Evolutionary conservation across 2,329 filamentous ascomycete species (phyloP), one percentile per base, ranked within the genome.

Genomic region (Coniochaeta hoffmannii): DNA sequence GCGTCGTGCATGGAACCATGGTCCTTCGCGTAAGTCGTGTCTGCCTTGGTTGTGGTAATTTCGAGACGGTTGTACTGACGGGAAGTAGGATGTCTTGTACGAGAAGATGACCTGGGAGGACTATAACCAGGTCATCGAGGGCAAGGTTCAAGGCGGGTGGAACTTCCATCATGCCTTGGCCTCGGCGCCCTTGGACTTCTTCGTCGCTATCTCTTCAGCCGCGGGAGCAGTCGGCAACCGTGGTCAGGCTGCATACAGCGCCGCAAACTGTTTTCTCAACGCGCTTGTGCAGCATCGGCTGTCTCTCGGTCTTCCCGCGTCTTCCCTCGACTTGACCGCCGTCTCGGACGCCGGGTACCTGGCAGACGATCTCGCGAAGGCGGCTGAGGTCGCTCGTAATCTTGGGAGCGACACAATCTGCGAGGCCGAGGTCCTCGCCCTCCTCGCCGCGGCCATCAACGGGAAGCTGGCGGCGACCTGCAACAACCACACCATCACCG

Each of bases 101-200:
- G 77, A 80, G 62, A 78, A 78, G 54, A 82, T 83, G 79, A 71
- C 70, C 0, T 73, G 71, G 58, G 65, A 71, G 1, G 72, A 81
- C 28, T 83, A 76, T 59, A 69, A 67, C 10, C 65, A 69, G 2
- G 76, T 79, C 35, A 71, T 79, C 36, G 68, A 73, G 44, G 75
- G 77, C 59, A 84, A 83, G 63, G 75, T 80, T 0, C 67, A 74
- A 7, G 79, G 77, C 6, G 76, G 75, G 2, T 78, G 75, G 73
- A 82, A 83, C 63, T 71, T 82, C 53, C 78, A 83, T 63, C 67
- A 73, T 15, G 72, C 72, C 1, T 68, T 80, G 1, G 58, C 65
- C 22, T 62, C 54, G 11, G 53, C 56, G 4, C 65, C 68, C 0
- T 68, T 79, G 1, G 76, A 80, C 63, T 81, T 83, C 67, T 82